A percentile compares a stretch with the other conserved stretches of the same genome.
Evolutionary conservation across 108 stramenopile species (phyloP).

Genomic region (Aureococcus anophagefferens): DNA sequence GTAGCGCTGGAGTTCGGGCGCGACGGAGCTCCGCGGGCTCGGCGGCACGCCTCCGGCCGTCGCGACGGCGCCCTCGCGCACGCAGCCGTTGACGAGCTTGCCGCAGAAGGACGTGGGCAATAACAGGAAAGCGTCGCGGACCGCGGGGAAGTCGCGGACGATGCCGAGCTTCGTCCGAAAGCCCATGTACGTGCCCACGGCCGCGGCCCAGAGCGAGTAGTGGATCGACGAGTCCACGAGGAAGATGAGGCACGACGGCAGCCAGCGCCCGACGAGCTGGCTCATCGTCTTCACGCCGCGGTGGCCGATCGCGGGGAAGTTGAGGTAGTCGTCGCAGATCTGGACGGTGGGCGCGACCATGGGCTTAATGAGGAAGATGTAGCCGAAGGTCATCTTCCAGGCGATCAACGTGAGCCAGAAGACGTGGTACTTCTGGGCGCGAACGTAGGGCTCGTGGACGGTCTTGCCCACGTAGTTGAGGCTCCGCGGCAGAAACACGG

Average conservation of each 20-base stretch:
- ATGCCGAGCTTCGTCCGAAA: constrained; percentile 79
- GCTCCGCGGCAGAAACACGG: constrained; percentile 75
- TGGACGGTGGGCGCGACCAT: constrained; percentile 84
- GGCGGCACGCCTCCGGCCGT: neutral
- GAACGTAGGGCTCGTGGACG: constrained; percentile 72
- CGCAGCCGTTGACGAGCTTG: neutral
- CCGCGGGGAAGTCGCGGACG: constrained; percentile 27
- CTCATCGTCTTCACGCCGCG: constrained; percentile 5
- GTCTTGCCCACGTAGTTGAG: constrained; percentile 82
- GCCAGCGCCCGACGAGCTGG: constrained; percentile 72
- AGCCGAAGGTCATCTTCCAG: constrained; percentile 90
- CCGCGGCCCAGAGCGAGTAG: constrained; percentile 88
- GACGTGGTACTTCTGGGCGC: constrained; percentile 62
- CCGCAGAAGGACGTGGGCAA: constrained; percentile 10
- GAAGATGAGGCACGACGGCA: constrained; percentile 88
- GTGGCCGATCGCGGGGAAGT: constrained; percentile 67
- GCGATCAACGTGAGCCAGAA: constrained; percentile 79
- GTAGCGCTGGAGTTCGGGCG: neutral
- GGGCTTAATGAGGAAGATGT: constrained; percentile 80
- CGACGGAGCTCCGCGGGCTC: neutral
- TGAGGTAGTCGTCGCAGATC: constrained; percentile 88
- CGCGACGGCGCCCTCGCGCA: neutral
- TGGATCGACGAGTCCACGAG: constrained; percentile 91
- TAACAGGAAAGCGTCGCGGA: constrained; percentile 31
- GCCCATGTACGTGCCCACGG: constrained; percentile 82